Evolutionary conservation across 2,329 filamentous ascomycete genomes (phyloP).

Genomic region (Pseudocercospora pini-densiflorae): DNA sequence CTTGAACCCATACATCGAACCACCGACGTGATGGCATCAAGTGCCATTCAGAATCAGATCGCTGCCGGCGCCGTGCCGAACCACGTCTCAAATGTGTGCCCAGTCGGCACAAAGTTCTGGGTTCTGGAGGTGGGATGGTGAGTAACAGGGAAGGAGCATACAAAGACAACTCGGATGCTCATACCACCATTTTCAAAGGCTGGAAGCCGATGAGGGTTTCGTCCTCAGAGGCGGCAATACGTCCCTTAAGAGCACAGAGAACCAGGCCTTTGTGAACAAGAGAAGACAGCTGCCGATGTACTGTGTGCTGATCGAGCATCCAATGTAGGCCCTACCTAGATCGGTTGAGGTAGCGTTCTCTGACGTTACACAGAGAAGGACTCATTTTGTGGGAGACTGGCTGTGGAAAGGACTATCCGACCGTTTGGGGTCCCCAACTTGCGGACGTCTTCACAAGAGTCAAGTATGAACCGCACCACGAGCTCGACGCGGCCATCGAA

Average conservation of each 20-base stretch:
- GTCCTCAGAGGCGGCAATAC: conserved; percentile 48
- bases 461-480: conserved; percentile 40
- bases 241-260: conserved; percentile 40
- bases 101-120: conserved; percentile 53
- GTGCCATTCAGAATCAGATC: conserved; percentile 38
- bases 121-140: conserved; percentile 38
- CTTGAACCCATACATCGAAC: conserved; percentile 4
- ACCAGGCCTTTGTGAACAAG: conserved; percentile 47
- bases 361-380: conserved; percentile 34
- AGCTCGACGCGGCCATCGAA: conserved; percentile 41
- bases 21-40: conserved; percentile 17
- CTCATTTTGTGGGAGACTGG: conserved; percentile 51
- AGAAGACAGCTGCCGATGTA: conserved; percentile 49
- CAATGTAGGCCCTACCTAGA: conserved; percentile 30
- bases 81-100: conserved; percentile 44
- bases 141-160: conserved; percentile 11
- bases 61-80: conserved; percentile 39
- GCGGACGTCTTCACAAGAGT: conserved; percentile 42
- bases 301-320: conserved; percentile 51
- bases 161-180: conserved; percentile 41
- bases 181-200: conserved; percentile 41
- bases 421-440: conserved; percentile 41
- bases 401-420: conserved; percentile 46
- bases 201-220: conserved; percentile 55
- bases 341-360: not conserved